Conservation (phyloP, 257 asterid genomes). For the Scutellaria galericulata region DNA sequence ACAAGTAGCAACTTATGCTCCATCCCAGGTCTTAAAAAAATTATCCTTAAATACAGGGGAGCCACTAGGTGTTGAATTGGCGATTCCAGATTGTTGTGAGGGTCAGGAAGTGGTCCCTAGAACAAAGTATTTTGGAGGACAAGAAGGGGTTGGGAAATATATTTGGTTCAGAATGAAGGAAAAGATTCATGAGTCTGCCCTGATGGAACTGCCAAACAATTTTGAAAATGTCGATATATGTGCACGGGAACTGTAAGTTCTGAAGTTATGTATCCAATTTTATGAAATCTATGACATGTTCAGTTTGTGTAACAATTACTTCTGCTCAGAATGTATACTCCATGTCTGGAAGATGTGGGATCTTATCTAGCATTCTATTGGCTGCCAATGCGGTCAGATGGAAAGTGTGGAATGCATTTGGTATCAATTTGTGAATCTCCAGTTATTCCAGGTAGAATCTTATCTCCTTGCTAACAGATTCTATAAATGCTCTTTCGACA, state of each 20-base stretch:
- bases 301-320: conserved; percentile 20
- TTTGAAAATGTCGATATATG: conserved; percentile 56
- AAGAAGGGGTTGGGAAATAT: conserved; percentile 84
- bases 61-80: conserved; percentile 75
- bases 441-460: conserved; percentile 76
- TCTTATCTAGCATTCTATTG: conserved; percentile 79
- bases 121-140: conserved; percentile 82
- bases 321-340: conserved; percentile 72
- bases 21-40: conserved; percentile 31
- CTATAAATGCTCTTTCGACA: neutral
- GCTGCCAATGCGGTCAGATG: conserved; percentile 85
- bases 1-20: conserved; percentile 18
- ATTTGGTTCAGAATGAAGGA: conserved; percentile 78
- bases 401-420: conserved; percentile 69
- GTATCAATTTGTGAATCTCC: conserved; percentile 74
- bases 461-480: neutral
- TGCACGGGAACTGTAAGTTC: conserved; percentile 67
- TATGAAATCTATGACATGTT: neutral
- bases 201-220: conserved; percentile 54
- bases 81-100: conserved; percentile 82
- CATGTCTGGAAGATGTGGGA: conserved; percentile 83
- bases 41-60: conserved; percentile 61
- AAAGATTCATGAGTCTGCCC: conserved; percentile 68
- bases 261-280: conserved; percentile 11
- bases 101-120: conserved; percentile 77